Evolutionary conservation across 352 stramenopile species (phyloP).

Genomic region (Globisporangium canariense): DNA sequence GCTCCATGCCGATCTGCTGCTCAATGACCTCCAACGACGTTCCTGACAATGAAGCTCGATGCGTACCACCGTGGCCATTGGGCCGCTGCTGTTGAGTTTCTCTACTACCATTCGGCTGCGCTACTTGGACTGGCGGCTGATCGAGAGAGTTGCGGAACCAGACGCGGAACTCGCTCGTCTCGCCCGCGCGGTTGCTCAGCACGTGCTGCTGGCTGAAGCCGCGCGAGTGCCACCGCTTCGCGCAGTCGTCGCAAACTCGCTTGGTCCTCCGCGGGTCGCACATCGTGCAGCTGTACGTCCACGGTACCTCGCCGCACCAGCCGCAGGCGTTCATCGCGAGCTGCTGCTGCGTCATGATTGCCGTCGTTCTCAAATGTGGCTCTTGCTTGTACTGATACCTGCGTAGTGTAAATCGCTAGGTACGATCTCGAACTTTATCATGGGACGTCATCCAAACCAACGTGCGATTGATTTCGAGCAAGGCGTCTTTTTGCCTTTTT

Average conservation of each 20-base stretch:
- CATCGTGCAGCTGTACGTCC: conserved; percentile 28
- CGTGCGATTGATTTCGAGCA: neutral
- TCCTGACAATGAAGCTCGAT: neutral
- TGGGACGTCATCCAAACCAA: neutral
- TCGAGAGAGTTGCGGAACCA: conserved; percentile 15
- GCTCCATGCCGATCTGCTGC: neutral
- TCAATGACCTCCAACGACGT: neutral
- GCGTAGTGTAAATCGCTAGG: neutral
- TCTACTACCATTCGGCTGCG: neutral
- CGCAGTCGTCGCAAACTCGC: conserved; percentile 25
- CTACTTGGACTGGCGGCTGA: neutral
- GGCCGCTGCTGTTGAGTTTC: neutral
- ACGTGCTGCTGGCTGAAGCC: conserved; percentile 30
- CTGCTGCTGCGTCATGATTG: conserved; percentile 5
- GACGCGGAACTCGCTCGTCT: conserved; percentile 14
- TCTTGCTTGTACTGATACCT: neutral
- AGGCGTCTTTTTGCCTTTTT: neutral
- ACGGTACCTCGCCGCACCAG: conserved; percentile 36
- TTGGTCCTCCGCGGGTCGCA: conserved; percentile 34
- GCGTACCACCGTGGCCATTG: neutral
- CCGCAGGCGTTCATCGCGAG: conserved; percentile 17
- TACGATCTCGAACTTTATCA: neutral
- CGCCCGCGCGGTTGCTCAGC: conserved; percentile 23
- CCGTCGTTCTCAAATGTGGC: no score
- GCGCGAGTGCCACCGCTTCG: conserved; percentile 37